A percentile compares a stretch with the other conserved stretches of the same genome.
phyloP scores from a whole-genome alignment of 1,139 yeast species.

The Geotrichum fermentans region DNA sequence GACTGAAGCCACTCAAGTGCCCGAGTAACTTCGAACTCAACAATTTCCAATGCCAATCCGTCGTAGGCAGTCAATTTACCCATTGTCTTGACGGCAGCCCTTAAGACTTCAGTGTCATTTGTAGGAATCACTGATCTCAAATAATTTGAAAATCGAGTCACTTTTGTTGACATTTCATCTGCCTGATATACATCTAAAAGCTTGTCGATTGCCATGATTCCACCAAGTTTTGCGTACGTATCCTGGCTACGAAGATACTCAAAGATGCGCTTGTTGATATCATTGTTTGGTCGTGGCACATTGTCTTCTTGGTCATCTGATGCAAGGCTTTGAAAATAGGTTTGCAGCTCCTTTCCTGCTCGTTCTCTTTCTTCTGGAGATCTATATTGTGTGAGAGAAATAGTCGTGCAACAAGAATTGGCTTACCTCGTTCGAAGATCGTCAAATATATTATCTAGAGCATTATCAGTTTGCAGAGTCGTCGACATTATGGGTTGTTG shows the following conservation, averaged over 20 bases:
- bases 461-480: conserved; percentile 20
- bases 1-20: conserved; percentile 88
- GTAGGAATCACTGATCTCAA: conserved; percentile 76
- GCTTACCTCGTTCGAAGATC: conserved; percentile 30
- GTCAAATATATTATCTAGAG: conserved; percentile 24
- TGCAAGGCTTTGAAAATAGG: conserved; percentile 63
- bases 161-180: conserved; percentile 79
- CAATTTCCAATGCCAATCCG: conserved; percentile 85
- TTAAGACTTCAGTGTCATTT: conserved; percentile 78
- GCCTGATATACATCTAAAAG: conserved; percentile 72
- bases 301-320: conserved; percentile 76
- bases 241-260: conserved; percentile 77
- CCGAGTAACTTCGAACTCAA: conserved; percentile 83
- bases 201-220: conserved; percentile 84
- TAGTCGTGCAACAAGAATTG: not conserved
- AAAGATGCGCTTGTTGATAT: conserved; percentile 80
- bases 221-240: conserved; percentile 73
- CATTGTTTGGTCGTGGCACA: conserved; percentile 74
- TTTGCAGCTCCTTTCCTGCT: conserved; percentile 60
- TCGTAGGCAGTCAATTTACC: conserved; percentile 89
- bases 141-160: conserved; percentile 86
- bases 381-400: conserved; percentile 20
- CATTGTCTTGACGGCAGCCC: conserved; percentile 76
- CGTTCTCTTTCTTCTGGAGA: conserved; percentile 34
- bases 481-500: conserved; percentile 12